Percentiles rank a stretch among this genome's conserved stretches.
Evolutionary conservation across 2,329 filamentous ascomycete genomes (phyloP).

Genomic region (Rhynchosporium agropyri): DNA sequence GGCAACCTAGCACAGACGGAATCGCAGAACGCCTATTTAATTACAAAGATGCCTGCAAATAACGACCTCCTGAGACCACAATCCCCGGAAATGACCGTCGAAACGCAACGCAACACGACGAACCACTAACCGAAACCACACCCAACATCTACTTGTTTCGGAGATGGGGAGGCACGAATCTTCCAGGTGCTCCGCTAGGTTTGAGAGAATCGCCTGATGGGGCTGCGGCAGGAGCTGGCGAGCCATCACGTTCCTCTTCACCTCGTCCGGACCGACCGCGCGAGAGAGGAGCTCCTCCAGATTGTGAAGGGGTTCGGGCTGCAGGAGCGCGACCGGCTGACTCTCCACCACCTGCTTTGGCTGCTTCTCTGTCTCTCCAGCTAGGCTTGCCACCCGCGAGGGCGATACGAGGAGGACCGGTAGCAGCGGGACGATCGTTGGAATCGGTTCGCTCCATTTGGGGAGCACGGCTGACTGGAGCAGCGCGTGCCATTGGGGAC

Average conservation of each 20-base stretch:
- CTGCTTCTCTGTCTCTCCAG: constrained; percentile 64
- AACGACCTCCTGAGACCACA: constrained; percentile 5
- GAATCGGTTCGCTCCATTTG: constrained; percentile 48
- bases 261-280: constrained; percentile 49
- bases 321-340: constrained; percentile 38
- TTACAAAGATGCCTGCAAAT: constrained; percentile 16
- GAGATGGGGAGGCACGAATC: constrained; percentile 58
- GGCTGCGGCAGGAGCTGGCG: constrained; percentile 46
- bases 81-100: constrained; percentile 12
- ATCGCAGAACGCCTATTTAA: constrained; percentile 20
- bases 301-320: constrained; percentile 37
- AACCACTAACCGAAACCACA: constrained; percentile 3
- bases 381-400: constrained; percentile 52
- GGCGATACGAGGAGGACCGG: constrained; percentile 56
- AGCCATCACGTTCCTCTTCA: constrained; percentile 46
- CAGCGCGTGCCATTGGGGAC: constrained; percentile 36
- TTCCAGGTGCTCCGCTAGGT: constrained; percentile 57
- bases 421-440: constrained; percentile 48
- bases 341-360: constrained; percentile 46
- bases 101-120: constrained; percentile 8
- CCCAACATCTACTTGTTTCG: constrained; percentile 41
- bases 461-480: constrained; percentile 33
- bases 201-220: constrained; percentile 50
- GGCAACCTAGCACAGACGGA: constrained; percentile 14
- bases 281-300: constrained; percentile 48